Percentiles rank a stretch among this genome's conserved stretches.
phyloP scores from a whole-genome alignment of 345 rosid species.

The Hevea brasiliensis region DNA sequence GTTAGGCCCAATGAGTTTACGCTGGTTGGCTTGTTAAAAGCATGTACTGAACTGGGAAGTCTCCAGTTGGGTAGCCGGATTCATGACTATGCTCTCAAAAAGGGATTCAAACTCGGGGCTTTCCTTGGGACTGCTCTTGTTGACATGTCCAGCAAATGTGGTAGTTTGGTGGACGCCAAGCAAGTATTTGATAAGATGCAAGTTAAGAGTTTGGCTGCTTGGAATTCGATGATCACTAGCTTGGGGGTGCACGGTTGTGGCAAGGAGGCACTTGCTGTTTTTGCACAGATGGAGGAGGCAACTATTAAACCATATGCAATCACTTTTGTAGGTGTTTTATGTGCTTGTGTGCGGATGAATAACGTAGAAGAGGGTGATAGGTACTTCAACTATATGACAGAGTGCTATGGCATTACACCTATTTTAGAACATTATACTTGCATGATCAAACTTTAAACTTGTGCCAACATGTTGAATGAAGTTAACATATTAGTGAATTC shows the following conservation, averaged over 20 bases:
- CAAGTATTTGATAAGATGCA: constrained; percentile 53
- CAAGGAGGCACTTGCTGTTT: constrained; percentile 58
- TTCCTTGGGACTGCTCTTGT: constrained; percentile 71
- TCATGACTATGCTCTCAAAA: constrained; percentile 57
- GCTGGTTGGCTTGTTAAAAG: constrained; percentile 57
- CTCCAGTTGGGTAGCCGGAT: constrained; percentile 57
- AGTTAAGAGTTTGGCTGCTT: constrained; percentile 58
- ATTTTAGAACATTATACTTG: constrained; percentile 56
- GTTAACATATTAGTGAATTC: constrained; percentile 18
- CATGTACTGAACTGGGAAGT: constrained; percentile 57
- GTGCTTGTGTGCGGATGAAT: constrained; percentile 57
- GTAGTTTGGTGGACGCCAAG: constrained; percentile 56
- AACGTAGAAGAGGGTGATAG: constrained; percentile 45
- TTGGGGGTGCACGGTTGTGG: constrained; percentile 79
- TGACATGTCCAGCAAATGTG: constrained; percentile 63
- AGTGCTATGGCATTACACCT: constrained; percentile 48
- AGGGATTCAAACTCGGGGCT: constrained; percentile 49
- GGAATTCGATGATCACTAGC: constrained; percentile 83
- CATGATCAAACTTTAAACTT: constrained; percentile 57
- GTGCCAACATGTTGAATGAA: constrained; percentile 33
- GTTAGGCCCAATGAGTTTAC: constrained; percentile 70
- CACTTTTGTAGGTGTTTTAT: constrained; percentile 72
- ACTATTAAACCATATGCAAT: constrained; percentile 57
- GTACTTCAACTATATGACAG: constrained; percentile 50
- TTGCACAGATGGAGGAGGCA: constrained; percentile 52